Percentiles rank a stretch among this genome's conserved stretches.
phyloP scores from a whole-genome alignment of 2,329 filamentous ascomycete species.

The Hypoxylon sp. region DNA sequence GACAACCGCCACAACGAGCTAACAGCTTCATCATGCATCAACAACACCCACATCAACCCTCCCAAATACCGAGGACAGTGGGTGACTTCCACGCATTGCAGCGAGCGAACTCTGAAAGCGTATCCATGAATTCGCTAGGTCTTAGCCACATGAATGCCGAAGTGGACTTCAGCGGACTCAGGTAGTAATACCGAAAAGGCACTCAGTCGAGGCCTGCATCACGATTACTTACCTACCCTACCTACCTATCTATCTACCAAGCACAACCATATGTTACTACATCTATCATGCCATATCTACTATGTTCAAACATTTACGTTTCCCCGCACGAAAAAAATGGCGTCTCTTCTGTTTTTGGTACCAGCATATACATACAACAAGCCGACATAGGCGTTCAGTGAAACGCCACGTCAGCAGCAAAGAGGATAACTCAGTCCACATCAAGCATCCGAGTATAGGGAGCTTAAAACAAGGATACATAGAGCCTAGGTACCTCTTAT shows the following conservation, averaged over 20 bases:
- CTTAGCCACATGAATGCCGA: conserved; percentile 50
- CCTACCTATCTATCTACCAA: no score
- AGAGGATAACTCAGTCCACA: conserved; percentile 2
- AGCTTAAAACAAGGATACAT: conserved; percentile 4
- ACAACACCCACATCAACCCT: conserved; percentile 44
- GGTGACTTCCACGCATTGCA: conserved; percentile 61
- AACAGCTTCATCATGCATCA: conserved; percentile 52
- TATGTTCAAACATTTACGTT: conserved; percentile 5
- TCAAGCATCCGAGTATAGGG: neutral
- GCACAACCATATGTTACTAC: no score
- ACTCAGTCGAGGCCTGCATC: conserved; percentile 4
- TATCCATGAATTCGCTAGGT: conserved; percentile 47
- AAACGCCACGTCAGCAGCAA: no score
- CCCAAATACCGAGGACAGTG: conserved; percentile 53
- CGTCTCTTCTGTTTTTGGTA: conserved; percentile 1
- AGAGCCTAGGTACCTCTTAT: no score
- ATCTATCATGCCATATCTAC: conserved; percentile 6
- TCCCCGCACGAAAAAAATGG: conserved; percentile 4
- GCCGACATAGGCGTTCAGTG: no score
- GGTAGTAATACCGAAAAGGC: conserved; percentile 40
- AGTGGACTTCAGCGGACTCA: conserved; percentile 52
- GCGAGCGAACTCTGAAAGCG: conserved; percentile 54
- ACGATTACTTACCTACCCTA: neutral
- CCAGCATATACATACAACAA: conserved; percentile 7
- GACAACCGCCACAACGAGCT: conserved; percentile 49